These are phyloP conservation scores for Coprinopsis sp. DNA, from an alignment of 768 basidiomycete genomes.

Conservation along the genomic window DNA sequence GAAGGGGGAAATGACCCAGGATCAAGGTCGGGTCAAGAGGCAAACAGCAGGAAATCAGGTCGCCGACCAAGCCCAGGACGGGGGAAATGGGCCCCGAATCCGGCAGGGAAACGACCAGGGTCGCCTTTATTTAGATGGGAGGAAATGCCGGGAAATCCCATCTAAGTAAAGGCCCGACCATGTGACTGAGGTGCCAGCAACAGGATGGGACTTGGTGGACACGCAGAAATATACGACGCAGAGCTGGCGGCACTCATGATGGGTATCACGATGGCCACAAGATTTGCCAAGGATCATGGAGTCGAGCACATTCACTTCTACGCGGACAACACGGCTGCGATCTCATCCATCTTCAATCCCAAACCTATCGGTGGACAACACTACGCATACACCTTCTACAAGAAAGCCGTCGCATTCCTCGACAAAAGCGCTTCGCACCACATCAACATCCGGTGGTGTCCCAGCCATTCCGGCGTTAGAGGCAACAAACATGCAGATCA, in stretches of 20 bases:
- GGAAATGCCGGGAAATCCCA: no score
- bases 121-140: no score
- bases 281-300: not conserved
- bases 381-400: conserved; percentile 14
- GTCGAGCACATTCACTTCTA: conserved; percentile 20
- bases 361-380: conserved; percentile 17
- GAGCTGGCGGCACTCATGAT: not conserved
- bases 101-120: no score
- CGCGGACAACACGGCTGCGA: conserved; percentile 20
- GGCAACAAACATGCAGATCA: conserved; percentile 22
- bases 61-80: no score
- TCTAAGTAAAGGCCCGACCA: no score
- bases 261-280: not conserved
- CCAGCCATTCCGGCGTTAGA: conserved; percentile 12
- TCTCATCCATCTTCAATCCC: conserved; percentile 16
- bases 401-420: conserved; percentile 7
- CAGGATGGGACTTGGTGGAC: not conserved
- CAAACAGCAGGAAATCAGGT: no score
- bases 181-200: no score
- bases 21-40: no score
- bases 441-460: conserved; percentile 18
- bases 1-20: no score
- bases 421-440: not conserved
- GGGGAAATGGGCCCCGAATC: no score
- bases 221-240: conserved; percentile 3